Conservation (phyloP, 2,329 filamentous ascomycete species). For the Claviceps pusilla region DNA sequence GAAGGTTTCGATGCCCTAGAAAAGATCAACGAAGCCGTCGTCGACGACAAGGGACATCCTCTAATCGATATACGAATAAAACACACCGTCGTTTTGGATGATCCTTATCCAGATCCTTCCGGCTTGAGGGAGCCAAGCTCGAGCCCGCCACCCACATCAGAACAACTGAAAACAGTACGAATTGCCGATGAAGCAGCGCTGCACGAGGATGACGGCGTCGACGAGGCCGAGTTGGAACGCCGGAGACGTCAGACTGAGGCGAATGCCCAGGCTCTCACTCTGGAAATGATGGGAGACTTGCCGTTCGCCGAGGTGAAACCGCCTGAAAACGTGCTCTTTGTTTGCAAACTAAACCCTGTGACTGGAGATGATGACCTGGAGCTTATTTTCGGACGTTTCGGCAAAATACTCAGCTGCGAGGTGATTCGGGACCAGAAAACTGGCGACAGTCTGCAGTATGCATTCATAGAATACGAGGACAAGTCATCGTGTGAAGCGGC, state of each 20-base stretch:
- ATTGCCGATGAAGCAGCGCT: conserved; percentile 81
- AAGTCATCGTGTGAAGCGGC: conserved; percentile 87
- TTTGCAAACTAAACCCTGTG: conserved; percentile 96
- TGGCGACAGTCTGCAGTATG: conserved; percentile 89
- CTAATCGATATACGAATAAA: conserved; percentile 90
- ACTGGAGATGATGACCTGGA: conserved; percentile 89
- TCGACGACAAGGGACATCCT: conserved; percentile 72
- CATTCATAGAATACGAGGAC: conserved; percentile 92
- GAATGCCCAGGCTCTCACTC: conserved; percentile 78
- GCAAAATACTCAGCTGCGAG: conserved; percentile 87
- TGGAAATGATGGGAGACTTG: conserved; percentile 95
- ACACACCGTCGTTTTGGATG: conserved; percentile 82
- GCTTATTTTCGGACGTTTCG: conserved; percentile 92
- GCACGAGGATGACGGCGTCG: conserved; percentile 52
- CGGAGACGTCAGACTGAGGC: conserved; percentile 77
- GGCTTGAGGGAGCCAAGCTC: conserved; percentile 62
- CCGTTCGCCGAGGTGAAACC: conserved; percentile 96
- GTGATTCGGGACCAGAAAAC: conserved; percentile 90
- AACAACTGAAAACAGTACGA: conserved; percentile 78
- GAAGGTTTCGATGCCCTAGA: conserved; percentile 91
- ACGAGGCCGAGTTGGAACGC: conserved; percentile 69
- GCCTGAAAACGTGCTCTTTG: conserved; percentile 91
- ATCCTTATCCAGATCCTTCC: conserved; percentile 72
- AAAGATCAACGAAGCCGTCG: conserved; percentile 80
- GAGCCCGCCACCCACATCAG: conserved; percentile 68